Percentiles rank a stretch among this genome's conserved stretches.
phyloP scores from a whole-genome alignment of 257 asterid species.

The Euphrasia confusa region DNA sequence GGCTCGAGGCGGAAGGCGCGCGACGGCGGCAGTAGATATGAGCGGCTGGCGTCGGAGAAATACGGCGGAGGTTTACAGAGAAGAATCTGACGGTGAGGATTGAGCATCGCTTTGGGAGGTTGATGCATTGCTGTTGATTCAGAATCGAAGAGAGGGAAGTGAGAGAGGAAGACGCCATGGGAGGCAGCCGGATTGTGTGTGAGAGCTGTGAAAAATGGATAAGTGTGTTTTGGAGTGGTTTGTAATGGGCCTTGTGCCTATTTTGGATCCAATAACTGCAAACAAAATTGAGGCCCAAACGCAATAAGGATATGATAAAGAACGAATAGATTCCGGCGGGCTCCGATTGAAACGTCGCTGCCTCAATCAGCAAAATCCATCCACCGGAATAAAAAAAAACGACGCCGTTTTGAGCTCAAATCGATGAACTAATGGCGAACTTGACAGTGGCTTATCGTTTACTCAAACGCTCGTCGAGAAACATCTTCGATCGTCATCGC shows the following conservation, averaged over 20 bases:
- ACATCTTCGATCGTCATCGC: constrained; percentile 28
- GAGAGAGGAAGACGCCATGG: constrained; percentile 59
- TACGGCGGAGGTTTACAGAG: constrained; percentile 26
- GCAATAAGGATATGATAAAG: no score
- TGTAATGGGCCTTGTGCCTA: constrained; percentile 20
- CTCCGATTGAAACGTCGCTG: background rate
- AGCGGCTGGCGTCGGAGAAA: constrained; percentile 25
- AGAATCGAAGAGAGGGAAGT: constrained; percentile 53
- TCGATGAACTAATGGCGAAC: constrained; percentile 40
- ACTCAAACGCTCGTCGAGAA: constrained; percentile 35
- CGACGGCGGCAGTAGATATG: constrained; percentile 29
- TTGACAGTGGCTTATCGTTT: constrained; percentile 42
- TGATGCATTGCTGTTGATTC: constrained; percentile 51
- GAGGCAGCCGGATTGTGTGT: constrained; percentile 7
- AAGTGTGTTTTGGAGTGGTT: constrained; percentile 23
- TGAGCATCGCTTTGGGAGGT: constrained; percentile 44
- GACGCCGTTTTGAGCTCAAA: constrained; percentile 10
- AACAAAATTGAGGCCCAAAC: constrained; percentile 12
- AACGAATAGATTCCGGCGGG: no score
- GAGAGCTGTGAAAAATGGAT: constrained; percentile 28
- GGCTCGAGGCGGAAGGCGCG: constrained; percentile 23
- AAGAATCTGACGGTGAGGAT: constrained; percentile 44
- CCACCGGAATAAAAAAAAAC: background rate
- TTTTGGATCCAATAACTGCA: background rate
- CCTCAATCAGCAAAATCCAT: background rate